Evolutionary conservation across 139 green algal genomes (phyloP).

Genomic region (Tetradesmus obliquus): DNA sequence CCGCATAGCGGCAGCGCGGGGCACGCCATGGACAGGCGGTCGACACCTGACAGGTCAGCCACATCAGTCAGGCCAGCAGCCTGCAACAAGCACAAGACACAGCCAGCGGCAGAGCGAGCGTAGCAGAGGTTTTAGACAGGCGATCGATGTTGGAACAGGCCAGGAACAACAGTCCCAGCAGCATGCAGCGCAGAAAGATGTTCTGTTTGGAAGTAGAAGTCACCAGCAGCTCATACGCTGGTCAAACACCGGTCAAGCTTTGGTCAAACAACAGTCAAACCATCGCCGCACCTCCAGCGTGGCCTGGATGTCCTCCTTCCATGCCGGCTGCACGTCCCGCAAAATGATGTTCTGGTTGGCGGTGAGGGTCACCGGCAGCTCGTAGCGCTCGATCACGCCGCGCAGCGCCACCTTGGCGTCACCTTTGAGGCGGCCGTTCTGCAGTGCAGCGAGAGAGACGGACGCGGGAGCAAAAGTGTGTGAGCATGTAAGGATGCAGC

Average conservation of each 20-base stretch:
- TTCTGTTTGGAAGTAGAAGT: too few relatives aligned
- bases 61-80: slow-evolving; percentile 36
- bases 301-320: slow-evolving; percentile 87
- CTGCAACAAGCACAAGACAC: slow-evolving; percentile 15
- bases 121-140: too few relatives aligned
- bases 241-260: too few relatives aligned
- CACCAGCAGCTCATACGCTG: too few relatives aligned
- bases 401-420: slow-evolving; percentile 90
- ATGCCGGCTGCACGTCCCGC: slow-evolving; percentile 86
- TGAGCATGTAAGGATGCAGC: too few relatives aligned
- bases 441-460: neutral
- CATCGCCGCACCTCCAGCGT: slow-evolving; percentile 62
- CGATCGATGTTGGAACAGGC: neutral
- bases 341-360: slow-evolving; percentile 96
- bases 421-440: slow-evolving; percentile 86
- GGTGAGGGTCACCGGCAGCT: slow-evolving; percentile 39
- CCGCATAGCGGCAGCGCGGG: slow-evolving; percentile 98
- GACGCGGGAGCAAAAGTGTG: neutral
- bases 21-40: slow-evolving; percentile 93
- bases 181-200: neutral
- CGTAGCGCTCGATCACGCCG: slow-evolving; percentile 80
- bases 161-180: neutral
- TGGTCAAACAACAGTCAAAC: neutral
- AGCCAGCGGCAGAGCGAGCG: neutral
- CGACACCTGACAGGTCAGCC: slow-evolving; percentile 34